Conservation (phyloP, 352 stramenopile genomes). For the Aphanomyces stellatus region DNA sequence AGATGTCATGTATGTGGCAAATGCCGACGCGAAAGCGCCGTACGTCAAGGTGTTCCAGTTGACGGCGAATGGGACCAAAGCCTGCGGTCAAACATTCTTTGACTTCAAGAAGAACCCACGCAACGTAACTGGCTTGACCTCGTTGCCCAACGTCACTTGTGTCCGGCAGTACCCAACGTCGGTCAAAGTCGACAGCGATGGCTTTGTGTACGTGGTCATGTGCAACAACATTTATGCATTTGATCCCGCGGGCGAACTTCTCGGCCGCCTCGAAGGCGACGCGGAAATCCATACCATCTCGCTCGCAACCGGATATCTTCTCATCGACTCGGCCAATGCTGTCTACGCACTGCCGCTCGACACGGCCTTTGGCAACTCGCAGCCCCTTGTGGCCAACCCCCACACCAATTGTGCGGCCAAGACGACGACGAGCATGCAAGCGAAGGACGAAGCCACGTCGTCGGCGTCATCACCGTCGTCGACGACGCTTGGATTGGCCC, state of each 20-base stretch:
- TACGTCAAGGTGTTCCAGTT: conserved; percentile 67
- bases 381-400: background rate
- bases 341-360: conserved; percentile 53
- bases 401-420: background rate
- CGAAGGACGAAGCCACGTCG: too few relatives aligned
- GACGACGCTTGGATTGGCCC: too few relatives aligned
- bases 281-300: conserved; percentile 46
- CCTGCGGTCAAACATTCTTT: conserved; percentile 51
- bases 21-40: conserved; percentile 63
- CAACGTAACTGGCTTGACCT: conserved; percentile 23
- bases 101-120: conserved; percentile 62
- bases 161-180: conserved; percentile 34
- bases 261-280: conserved; percentile 46
- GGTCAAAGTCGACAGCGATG: conserved; percentile 62
- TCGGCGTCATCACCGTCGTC: too few relatives aligned
- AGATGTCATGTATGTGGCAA: conserved; percentile 70
- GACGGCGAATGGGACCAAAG: conserved; percentile 38
- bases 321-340: conserved; percentile 54
- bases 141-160: background rate
- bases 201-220: conserved; percentile 65
- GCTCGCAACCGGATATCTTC: conserved; percentile 60
- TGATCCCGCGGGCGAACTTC: conserved; percentile 38
- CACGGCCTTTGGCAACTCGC: conserved; percentile 16
- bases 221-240: conserved; percentile 72
- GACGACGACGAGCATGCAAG: too few relatives aligned